A percentile compares a stretch with the other conserved stretches of the same genome.
phyloP scores from a whole-genome alignment of 192 early-diverging fungal species.

The Coemansia asiatica region DNA sequence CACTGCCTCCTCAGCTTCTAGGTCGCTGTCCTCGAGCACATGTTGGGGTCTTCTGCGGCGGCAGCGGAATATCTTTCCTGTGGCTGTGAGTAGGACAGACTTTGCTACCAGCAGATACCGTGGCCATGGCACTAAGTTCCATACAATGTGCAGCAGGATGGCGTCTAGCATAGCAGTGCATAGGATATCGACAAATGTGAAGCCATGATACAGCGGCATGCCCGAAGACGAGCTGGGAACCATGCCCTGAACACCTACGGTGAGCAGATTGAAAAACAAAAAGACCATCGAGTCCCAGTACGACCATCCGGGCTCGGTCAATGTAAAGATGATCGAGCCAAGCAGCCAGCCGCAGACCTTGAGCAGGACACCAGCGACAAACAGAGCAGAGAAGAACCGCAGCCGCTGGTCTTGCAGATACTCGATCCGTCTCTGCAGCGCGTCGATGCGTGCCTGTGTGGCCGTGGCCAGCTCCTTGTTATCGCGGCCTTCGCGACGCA shows the following conservation, averaged over 20 bases:
- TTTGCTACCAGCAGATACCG: conserved; percentile 20
- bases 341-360: conserved; percentile 46
- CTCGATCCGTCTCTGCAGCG: conserved; percentile 19
- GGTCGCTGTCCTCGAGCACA: background rate
- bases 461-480: conserved; percentile 20
- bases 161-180: conserved; percentile 43
- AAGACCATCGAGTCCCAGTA: conserved; percentile 56
- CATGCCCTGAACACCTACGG: conserved; percentile 48
- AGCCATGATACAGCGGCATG: conserved; percentile 42
- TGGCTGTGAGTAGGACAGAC: conserved; percentile 14
- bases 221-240: conserved; percentile 39
- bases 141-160: conserved; percentile 41
- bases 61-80: conserved; percentile 13
- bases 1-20: conserved; percentile 9
- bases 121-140: conserved; percentile 50
- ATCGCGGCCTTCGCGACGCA: conserved; percentile 20
- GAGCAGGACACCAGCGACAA: conserved; percentile 34
- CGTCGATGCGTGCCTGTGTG: conserved; percentile 19
- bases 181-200: conserved; percentile 47
- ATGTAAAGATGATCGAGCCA: conserved; percentile 42
- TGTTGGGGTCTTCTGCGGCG: conserved; percentile 8
- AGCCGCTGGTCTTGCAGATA: conserved; percentile 30
- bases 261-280: conserved; percentile 49
- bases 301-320: conserved; percentile 46
- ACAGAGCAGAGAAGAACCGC: conserved; percentile 36